Percentiles rank a stretch among this genome's conserved stretches.
Conservation (phyloP, 2,329 filamentous ascomycete species). For the Neonectria sp. region DNA sequence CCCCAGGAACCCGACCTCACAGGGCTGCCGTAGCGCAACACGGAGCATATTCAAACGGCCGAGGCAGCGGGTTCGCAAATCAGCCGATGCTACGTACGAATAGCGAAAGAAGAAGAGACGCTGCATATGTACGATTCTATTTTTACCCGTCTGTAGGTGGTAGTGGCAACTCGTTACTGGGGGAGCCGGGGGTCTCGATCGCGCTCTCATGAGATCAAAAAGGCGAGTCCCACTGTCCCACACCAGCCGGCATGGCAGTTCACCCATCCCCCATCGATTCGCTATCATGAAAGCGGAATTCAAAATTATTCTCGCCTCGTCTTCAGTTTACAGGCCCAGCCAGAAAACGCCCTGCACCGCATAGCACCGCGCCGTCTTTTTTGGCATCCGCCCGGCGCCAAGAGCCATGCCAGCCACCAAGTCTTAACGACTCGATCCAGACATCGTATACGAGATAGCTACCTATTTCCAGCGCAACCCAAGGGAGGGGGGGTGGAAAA, state of each 20-base stretch:
- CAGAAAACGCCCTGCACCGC: not conserved
- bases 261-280: not conserved
- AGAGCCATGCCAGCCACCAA: not conserved
- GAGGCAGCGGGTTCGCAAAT: conserved; percentile 1
- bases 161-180: not conserved
- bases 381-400: not conserved
- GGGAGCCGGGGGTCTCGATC: not conserved
- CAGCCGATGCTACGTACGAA: not conserved
- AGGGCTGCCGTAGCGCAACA: conserved; percentile 12
- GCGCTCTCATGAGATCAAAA: not conserved
- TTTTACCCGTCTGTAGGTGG: not conserved
- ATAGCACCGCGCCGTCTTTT: not conserved
- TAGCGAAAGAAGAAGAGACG: not conserved
- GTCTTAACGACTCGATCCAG: not conserved
- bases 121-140: conserved; percentile 2
- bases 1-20: not conserved
- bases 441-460: not conserved
- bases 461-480: conserved; percentile 1
- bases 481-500: not conserved
- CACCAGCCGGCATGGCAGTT: not conserved
- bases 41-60: not conserved
- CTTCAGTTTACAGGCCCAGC: not conserved
- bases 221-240: not conserved
- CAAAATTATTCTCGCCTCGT: not conserved
- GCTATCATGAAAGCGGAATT: not conserved